These are phyloP conservation scores for Sporothrix humicola DNA, from an alignment of 2,329 filamentous ascomycete species.

Conservation along the genomic window DNA sequence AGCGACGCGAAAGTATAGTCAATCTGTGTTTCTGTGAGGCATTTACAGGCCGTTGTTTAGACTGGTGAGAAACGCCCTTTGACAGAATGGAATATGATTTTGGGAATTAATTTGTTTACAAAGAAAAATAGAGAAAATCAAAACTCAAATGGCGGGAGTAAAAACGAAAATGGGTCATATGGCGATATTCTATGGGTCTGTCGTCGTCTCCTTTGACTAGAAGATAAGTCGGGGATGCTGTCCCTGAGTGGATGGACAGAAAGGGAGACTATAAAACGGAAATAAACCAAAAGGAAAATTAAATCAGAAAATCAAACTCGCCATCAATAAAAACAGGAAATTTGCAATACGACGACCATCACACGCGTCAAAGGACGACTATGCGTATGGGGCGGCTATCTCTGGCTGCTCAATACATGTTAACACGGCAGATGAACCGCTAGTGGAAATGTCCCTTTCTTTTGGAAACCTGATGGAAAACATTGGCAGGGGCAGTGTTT, in stretches of 20 bases:
- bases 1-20: not conserved
- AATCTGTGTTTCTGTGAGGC: not conserved
- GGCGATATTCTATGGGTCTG: constrained; percentile 9
- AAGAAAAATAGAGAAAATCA: not conserved
- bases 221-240: not conserved
- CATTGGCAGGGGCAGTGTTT: constrained; percentile 10
- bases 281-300: not conserved
- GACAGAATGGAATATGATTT: not conserved
- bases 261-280: not conserved
- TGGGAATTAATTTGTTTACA: not conserved
- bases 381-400: not conserved
- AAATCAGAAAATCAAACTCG: not conserved
- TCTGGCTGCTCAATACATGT: not conserved
- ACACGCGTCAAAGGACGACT: not conserved
- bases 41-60: not conserved
- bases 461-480: not conserved
- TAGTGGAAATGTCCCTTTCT: not conserved
- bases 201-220: not conserved
- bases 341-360: not conserved
- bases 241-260: not conserved
- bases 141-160: not conserved
- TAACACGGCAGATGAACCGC: not conserved
- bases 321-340: constrained; percentile 6
- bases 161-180: constrained; percentile 11
- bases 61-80: constrained; percentile 1